Evolutionary conservation across 441 rosid species (phyloP).

Genomic region (Viola pubescens): DNA sequence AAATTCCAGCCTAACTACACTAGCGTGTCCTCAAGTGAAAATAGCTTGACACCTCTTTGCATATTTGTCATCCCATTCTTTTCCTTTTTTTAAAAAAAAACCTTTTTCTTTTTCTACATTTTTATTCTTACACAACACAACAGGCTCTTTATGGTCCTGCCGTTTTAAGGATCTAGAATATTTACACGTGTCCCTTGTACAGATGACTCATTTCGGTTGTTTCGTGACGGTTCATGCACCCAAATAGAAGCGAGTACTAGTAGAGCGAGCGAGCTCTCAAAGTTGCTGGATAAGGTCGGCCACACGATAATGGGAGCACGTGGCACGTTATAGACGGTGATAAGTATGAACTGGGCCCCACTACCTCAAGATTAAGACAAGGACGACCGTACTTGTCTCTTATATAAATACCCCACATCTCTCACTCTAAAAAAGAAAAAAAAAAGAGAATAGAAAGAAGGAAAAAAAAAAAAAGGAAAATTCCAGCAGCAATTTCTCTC

Average conservation of each 20-base stretch:
- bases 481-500: background rate
- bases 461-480: background rate
- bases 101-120: background rate
- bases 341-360: constrained; percentile 26
- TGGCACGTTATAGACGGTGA: constrained; percentile 26
- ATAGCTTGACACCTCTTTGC: constrained; percentile 2
- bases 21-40: constrained; percentile 25
- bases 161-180: constrained; percentile 9
- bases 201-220: constrained; percentile 20
- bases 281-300: constrained; percentile 35
- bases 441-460: background rate
- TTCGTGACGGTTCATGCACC: constrained; percentile 46
- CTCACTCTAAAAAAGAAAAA: background rate
- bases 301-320: constrained; percentile 27
- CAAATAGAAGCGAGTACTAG: background rate
- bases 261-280: background rate
- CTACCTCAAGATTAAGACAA: constrained; percentile 22
- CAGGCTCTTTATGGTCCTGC: background rate
- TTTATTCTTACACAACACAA: background rate
- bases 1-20: constrained; percentile 33
- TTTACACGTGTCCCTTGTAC: constrained; percentile 28
- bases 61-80: too few relatives aligned
- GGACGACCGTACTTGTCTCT: constrained; percentile 66
- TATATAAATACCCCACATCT: constrained; percentile 18
- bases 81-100: background rate